A percentile compares a stretch with the other conserved stretches of the same genome.
phyloP scores from a whole-genome alignment of 164 flowering plant genomes.

The Tetracentron sinense region DNA sequence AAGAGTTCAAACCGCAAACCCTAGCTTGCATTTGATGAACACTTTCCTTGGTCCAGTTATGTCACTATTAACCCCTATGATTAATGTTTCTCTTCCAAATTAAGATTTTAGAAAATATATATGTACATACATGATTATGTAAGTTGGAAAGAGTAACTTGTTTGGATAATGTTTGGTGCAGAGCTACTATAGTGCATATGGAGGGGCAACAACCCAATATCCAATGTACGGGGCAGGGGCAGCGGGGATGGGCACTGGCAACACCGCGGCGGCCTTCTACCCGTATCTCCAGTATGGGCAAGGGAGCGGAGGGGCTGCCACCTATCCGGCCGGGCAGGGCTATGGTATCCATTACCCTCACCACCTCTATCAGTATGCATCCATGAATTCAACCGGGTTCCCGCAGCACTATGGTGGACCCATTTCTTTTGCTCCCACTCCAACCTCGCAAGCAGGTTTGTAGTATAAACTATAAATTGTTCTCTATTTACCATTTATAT shows the following conservation, averaged over 20 bases:
- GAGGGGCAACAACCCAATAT: slow-evolving; percentile 59
- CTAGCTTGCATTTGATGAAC: too few relatives aligned
- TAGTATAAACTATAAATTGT: neutral
- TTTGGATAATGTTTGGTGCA: slow-evolving; percentile 21
- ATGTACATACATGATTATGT: neutral
- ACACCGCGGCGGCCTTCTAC: slow-evolving; percentile 41
- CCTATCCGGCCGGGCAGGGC: slow-evolving; percentile 38
- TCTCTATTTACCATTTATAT: neutral
- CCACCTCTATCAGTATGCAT: slow-evolving; percentile 56
- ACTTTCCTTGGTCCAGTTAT: too few relatives aligned
- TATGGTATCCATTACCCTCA: slow-evolving; percentile 60
- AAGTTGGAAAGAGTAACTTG: neutral
- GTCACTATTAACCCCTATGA: too few relatives aligned
- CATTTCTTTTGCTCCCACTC: slow-evolving; percentile 66
- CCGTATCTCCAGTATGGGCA: slow-evolving; percentile 67
- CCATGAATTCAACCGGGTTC: slow-evolving; percentile 45
- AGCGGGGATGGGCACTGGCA: slow-evolving; percentile 43
- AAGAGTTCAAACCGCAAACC: too few relatives aligned
- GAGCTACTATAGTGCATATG: slow-evolving; percentile 74
- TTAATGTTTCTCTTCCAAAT: too few relatives aligned
- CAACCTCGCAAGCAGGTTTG: slow-evolving; percentile 70
- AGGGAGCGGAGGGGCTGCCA: slow-evolving; percentile 33
- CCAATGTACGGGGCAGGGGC: slow-evolving; percentile 67
- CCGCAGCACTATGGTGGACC: slow-evolving; percentile 70
- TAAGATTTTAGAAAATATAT: too few relatives aligned